phyloP scores from a whole-genome alignment of 2,329 filamentous ascomycete species.

The Raffaelea ambrosiae region DNA sequence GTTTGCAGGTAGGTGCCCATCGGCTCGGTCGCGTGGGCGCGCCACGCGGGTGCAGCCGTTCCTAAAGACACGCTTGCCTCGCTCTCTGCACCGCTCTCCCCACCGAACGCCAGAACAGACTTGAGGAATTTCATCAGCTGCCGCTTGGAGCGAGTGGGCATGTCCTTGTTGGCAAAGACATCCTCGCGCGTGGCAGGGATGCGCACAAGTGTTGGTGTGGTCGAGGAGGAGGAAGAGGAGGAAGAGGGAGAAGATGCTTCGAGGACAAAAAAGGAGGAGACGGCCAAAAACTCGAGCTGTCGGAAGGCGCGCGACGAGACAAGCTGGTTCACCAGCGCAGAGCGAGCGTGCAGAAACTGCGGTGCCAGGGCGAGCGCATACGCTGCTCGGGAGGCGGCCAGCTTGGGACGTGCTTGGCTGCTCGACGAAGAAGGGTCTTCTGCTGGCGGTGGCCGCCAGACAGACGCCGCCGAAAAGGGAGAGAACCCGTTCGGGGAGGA shows the following conservation, averaged over 20 bases:
- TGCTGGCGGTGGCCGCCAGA: constrained; percentile 28
- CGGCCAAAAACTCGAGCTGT: constrained; percentile 87
- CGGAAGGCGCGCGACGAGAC: constrained; percentile 85
- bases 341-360: constrained; percentile 78
- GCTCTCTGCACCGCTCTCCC: constrained; percentile 15
- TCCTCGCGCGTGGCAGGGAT: constrained; percentile 89
- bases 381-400: constrained; percentile 57
- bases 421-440: neutral
- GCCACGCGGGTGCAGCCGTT: constrained; percentile 35
- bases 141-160: constrained; percentile 75
- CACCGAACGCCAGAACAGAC: constrained; percentile 63
- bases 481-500: too few relatives aligned
- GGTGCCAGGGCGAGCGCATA: constrained; percentile 82
- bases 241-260: constrained; percentile 20
- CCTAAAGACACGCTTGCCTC: neutral
- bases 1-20: constrained; percentile 52
- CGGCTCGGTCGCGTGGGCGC: constrained; percentile 39
- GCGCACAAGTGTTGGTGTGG: constrained; percentile 41
- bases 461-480: constrained; percentile 28
- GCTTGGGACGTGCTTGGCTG: constrained; percentile 8
- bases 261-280: constrained; percentile 86
- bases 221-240: neutral
- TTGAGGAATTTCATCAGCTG: constrained; percentile 89
- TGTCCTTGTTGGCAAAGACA: constrained; percentile 69
- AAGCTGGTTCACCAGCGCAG: constrained; percentile 65